Percentiles rank a stretch among this genome's conserved stretches.
These are phyloP conservation scores for Sophora flavescens DNA, from an alignment of 306 rosid genomes.

Conservation along the genomic window DNA sequence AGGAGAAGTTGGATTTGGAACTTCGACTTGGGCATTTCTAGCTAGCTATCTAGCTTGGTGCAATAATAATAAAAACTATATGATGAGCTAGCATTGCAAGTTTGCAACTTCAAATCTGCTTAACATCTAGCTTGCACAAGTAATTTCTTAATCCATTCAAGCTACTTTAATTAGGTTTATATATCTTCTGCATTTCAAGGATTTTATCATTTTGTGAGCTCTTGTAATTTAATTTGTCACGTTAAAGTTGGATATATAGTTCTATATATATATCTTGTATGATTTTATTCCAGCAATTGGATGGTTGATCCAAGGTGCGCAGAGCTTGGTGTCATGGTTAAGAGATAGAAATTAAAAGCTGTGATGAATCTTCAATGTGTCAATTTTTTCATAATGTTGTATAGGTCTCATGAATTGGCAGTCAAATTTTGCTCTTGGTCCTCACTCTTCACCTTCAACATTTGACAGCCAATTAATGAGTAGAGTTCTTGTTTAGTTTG, in stretches of 20 bases:
- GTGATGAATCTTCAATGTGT: conserved; percentile 27
- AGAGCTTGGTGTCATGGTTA: not conserved
- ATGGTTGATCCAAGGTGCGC: conserved; percentile 37
- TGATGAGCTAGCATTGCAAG: not conserved
- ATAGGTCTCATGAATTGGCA: conserved; percentile 30
- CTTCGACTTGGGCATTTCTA: conserved; percentile 71
- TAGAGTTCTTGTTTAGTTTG: conserved; percentile 42
- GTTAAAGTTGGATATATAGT: conserved; percentile 27
- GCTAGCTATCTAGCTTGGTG: conserved; percentile 26
- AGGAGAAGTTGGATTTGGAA: conserved; percentile 82
- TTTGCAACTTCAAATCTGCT: conserved; percentile 25
- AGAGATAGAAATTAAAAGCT: not conserved
- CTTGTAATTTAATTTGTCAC: conserved; percentile 23
- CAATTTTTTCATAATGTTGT: conserved; percentile 15
- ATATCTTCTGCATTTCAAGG: conserved; percentile 36
- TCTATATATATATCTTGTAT: not conserved
- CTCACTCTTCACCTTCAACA: not conserved
- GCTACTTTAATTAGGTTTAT: not conserved
- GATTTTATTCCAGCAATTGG: conserved; percentile 24
- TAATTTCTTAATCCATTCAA: conserved; percentile 35
- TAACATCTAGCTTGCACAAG: conserved; percentile 47
- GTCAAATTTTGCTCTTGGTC: conserved; percentile 23
- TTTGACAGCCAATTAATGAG: not conserved
- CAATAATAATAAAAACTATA: not conserved
- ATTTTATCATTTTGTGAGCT: conserved; percentile 22